Evolutionary conservation across 1,284 basidiomycete species (phyloP).

Genomic region (Xerocomus amazonicus): DNA sequence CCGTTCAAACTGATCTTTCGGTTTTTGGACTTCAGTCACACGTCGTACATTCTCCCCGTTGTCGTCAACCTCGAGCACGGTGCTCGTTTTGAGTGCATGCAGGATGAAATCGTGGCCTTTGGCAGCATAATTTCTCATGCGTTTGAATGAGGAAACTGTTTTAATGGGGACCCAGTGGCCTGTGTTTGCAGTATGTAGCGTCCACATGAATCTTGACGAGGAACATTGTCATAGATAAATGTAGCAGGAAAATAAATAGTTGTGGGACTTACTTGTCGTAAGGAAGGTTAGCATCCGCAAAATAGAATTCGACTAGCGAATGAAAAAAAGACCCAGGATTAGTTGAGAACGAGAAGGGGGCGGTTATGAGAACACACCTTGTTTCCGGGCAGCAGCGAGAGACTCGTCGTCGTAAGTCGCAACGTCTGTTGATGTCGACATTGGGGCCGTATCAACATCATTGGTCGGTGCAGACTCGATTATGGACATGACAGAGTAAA

Average conservation of each 20-base stretch:
- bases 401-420: conserved; percentile 14
- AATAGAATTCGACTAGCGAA: conserved; percentile 90
- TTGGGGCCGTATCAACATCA: conserved; percentile 1
- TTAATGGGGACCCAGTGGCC: conserved; percentile 92
- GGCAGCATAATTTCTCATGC: conserved; percentile 76
- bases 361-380: conserved; percentile 12
- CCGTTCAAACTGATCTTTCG: conserved; percentile 72
- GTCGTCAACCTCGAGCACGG: conserved; percentile 76
- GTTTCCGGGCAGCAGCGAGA: conserved; percentile 25
- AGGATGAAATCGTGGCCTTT: conserved; percentile 66
- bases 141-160: conserved; percentile 92
- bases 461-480: conserved; percentile 9
- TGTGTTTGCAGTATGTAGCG: conserved; percentile 69
- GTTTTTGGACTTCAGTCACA: conserved; percentile 65
- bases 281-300: conserved; percentile 94
- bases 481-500: conserved; percentile 20
- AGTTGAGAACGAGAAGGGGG: background rate
- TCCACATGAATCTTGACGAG: conserved; percentile 88
- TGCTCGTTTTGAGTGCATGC: conserved; percentile 59
- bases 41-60: conserved; percentile 73
- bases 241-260: background rate
- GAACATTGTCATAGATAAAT: background rate
- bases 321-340: background rate
- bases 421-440: background rate
- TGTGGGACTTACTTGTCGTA: conserved; percentile 73